Conservation (phyloP, 2,329 filamentous ascomycete species). For the Ophiostoma piceae region DNA sequence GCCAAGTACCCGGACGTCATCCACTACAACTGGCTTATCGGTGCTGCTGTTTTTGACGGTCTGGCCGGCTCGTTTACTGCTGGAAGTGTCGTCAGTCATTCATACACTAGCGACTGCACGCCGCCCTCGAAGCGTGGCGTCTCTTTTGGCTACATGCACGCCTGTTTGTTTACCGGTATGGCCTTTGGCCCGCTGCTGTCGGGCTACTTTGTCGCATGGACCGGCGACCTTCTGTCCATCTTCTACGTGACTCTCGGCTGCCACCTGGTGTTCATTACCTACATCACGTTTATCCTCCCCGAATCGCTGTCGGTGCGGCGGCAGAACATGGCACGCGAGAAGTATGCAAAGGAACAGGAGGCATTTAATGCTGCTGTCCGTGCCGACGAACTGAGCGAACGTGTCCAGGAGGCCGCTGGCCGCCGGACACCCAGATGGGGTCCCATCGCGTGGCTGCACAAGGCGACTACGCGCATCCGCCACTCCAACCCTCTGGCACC, state of each 20-base stretch:
- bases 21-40: constrained; percentile 71
- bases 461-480: constrained; percentile 36
- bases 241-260: constrained; percentile 76
- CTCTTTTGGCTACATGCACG: constrained; percentile 84
- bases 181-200: constrained; percentile 79
- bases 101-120: constrained; percentile 87
- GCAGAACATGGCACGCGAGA: constrained; percentile 65
- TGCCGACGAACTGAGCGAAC: constrained; percentile 22
- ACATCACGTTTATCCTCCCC: constrained; percentile 66
- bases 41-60: constrained; percentile 75
- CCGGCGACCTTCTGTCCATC: constrained; percentile 68
- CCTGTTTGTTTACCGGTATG: constrained; percentile 81
- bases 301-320: constrained; percentile 76
- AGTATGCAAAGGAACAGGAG: constrained; percentile 48
- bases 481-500: constrained; percentile 67
- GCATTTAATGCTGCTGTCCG: constrained; percentile 33
- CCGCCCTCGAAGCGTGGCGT: constrained; percentile 72
- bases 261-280: constrained; percentile 68
- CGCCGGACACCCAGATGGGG: constrained; percentile 25
- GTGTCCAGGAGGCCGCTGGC: constrained; percentile 10
- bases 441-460: constrained; percentile 26
- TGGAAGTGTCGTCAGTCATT: constrained; percentile 68
- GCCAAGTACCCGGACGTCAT: constrained; percentile 68
- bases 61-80: constrained; percentile 84
- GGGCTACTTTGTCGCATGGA: constrained; percentile 71